Base-by-base conservation (phyloP, 2,329 filamentous ascomycete species). In the Coleophoma eucalyptorum region DNA sequence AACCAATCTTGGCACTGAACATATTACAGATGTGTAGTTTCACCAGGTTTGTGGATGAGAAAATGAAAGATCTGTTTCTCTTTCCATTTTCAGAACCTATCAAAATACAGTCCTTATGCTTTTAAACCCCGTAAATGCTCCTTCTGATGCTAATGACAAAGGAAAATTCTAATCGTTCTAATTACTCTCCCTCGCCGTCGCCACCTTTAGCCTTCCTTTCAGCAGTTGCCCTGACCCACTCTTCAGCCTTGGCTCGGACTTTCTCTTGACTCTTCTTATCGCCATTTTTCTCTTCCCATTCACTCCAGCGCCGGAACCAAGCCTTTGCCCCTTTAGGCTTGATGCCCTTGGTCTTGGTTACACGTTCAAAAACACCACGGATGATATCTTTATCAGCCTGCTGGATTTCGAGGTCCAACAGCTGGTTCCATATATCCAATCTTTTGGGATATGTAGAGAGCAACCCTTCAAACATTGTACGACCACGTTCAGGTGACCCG, bases 401-500 rank as follows among this genome's bases (percentile, higher is more conserved):
- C 38, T 77, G 74, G 33, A 83, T 79, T 73, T 99, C 94, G 50
- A 97, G 78, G 65, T 96, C 91, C 1, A 97, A 72, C 58, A 96
- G 84, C 69, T 96, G 86, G 69, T 90, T 94, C 93, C 93, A 97
- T 47, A 97, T 75, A 66, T 97, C 91, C 53, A 90, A 83, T 67
- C 90, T 89, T 75, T 95, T 96, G 43, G 91, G 90, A 74, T 87
- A 96, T 4, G 87, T 86, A 34, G 83, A 81, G 7, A 99, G 77
- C 8, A 99, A 77, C 37, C 87, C 88, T 69, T 97, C 93, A 62
- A 97, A 97, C 65, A 97, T 86, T 21, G 95, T 99, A 16, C 95
- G 87, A 10, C 94, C 94, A 52, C 90, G 89, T 72, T 99, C 95
- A 3, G 90, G 76, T 61, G 95, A 89, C 49, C 92, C 92, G 62